Percentiles rank a stretch among this genome's conserved stretches.
Evolutionary conservation across 805 yeast species (phyloP).

Genomic region (Yamadazyma nakazawae): DNA sequence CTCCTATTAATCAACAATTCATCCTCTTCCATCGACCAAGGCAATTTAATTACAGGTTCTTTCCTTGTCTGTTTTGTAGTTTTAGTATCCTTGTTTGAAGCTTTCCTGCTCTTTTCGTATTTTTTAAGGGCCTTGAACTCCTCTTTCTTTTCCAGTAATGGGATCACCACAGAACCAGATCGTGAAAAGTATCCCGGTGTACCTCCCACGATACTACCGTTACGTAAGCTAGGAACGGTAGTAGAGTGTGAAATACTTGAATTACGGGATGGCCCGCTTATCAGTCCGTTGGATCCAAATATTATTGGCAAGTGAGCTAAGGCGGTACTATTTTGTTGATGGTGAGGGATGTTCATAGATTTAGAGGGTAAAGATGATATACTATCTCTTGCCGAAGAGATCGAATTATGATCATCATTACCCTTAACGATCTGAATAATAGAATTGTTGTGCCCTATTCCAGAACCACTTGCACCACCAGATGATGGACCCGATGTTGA

Average conservation of each 20-base stretch:
- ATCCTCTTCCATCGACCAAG: slow-evolving; percentile 70
- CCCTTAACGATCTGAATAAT: slow-evolving; percentile 37
- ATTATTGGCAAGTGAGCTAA: slow-evolving; percentile 43
- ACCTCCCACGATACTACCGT: slow-evolving; percentile 34
- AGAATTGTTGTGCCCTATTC: slow-evolving; percentile 31
- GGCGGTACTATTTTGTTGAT: slow-evolving; percentile 35
- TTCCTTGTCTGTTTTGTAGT: slow-evolving; percentile 7
- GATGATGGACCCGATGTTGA: slow-evolving; percentile 21
- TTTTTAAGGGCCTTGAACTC: slow-evolving; percentile 13
- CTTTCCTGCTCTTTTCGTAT: slow-evolving; percentile 9
- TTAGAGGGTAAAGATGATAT: slow-evolving; percentile 43
- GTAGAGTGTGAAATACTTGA: slow-evolving; percentile 35
- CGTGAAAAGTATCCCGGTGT: slow-evolving; percentile 32
- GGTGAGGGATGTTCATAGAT: slow-evolving; percentile 46
- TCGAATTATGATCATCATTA: slow-evolving; percentile 35
- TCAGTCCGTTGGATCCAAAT: slow-evolving; percentile 38
- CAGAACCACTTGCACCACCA: slow-evolving; percentile 1
- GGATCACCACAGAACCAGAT: slow-evolving; percentile 38
- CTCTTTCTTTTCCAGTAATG: slow-evolving; percentile 23
- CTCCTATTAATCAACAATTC: slow-evolving; percentile 55
- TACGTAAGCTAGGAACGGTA: slow-evolving; percentile 38
- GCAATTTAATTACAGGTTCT: slow-evolving; percentile 26
- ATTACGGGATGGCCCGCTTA: slow-evolving; percentile 40
- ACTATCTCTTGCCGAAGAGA: slow-evolving; percentile 35
- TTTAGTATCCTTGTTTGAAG: slow-evolving; percentile 6